Evolutionary conservation across 2,329 filamentous ascomycete species (phyloP).

Genomic region (Aspergillus puulaauensis): DNA sequence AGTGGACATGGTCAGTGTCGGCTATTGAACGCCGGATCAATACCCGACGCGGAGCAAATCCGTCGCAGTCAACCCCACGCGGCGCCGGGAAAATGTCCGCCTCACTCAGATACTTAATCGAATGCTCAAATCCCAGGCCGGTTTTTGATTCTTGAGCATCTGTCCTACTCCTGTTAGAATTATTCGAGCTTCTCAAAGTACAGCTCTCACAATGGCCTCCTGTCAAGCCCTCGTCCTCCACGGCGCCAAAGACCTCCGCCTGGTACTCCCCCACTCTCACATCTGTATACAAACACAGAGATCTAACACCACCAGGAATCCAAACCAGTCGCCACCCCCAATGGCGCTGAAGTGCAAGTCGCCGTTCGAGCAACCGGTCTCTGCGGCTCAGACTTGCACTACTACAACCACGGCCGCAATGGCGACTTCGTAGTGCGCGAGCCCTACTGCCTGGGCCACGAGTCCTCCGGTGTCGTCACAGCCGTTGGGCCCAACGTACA

Average conservation of each 20-base stretch:
- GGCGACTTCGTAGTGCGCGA: conserved; percentile 80
- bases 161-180: too few relatives aligned
- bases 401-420: conserved; percentile 84
- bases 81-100: background rate
- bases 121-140: background rate
- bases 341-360: conserved; percentile 60
- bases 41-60: conserved; percentile 16
- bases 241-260: conserved; percentile 59
- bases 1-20: background rate
- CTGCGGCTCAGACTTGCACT: conserved; percentile 74
- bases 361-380: conserved; percentile 66
- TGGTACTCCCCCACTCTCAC: conserved; percentile 40
- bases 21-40: conserved; percentile 13
- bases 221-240: conserved; percentile 55
- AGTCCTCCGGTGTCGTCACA: conserved; percentile 77
- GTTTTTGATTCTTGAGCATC: background rate
- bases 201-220: conserved; percentile 23
- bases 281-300: background rate
- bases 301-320: conserved; percentile 50
- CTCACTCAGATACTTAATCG: conserved; percentile 2
- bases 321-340: conserved; percentile 48
- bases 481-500: conserved; percentile 65
- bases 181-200: background rate
- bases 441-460: conserved; percentile 77
- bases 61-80: conserved; percentile 11